Evolutionary conservation across 495 filamentous ascomycete genomes (phyloP), one percentile per base, ranked within the genome.

Genomic region (Penicillium simplicissimum): DNA sequence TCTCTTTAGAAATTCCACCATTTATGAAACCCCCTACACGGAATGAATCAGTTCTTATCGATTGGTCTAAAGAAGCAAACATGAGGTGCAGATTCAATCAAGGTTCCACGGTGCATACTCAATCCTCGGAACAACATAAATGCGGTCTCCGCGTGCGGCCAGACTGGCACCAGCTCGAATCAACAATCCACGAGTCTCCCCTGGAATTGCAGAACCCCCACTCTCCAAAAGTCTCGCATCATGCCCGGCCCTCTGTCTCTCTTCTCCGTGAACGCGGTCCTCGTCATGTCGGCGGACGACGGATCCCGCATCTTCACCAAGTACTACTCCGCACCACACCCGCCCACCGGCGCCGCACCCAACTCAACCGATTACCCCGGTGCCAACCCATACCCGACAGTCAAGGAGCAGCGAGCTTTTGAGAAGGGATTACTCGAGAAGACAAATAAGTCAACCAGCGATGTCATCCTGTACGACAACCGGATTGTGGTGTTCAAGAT

Each of bases 391-490:
- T 98, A 97, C 78, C 87, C 92, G 21, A 91, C 90, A 40, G 73
- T 96, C 37, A 96, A 96, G 74, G 88, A 94, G 60, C 95, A 98
- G 75, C 95, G 92, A 67, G 84, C 90, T 7, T 98, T 98, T 72
- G 95, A 98, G 76, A 97, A 97, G 80, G 95, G 92, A 14, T 84
- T 98, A 25, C 78, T 97, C 47, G 91, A 95, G 61, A 98, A 98
- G 84, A 98, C 95, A 15, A 92, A 90, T 65, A 98, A 98, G 81
- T 91, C 93, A 69, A 90, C 86, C 25, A 90, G 88, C 57, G 95
- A 98, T 78, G 92, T 98, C 67, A 96, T 98, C 57, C 85, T 98
- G 52, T 98, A 96, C 79, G 95, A 98, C 76, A 92, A 91, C 77
- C 87, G 90, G 64, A 86, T 98, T 36, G 92, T 98, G 35, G 91